Base-by-base conservation (phyloP, 306 rosid species). In the Sophora flavescens region DNA sequence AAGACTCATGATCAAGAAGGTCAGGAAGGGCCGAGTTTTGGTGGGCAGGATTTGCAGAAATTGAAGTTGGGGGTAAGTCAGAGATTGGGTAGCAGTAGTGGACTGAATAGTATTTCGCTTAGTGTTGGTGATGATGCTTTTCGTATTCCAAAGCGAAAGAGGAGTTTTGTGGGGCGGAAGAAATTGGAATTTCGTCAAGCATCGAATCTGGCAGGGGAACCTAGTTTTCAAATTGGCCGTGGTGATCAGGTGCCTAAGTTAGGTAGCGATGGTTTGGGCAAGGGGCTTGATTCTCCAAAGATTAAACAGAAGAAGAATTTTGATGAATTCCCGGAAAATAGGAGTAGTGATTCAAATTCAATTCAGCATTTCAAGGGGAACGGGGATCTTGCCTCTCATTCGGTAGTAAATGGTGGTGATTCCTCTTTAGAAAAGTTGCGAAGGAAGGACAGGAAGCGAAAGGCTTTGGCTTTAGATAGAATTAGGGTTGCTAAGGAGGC, bases 101-200 rank as follows among this genome's bases (percentile, higher is more conserved):
- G 84, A 82, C 51, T 78, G 6, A 72, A 87, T 70, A 71, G 86
- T 22, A 77, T 70, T 83, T 78, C 88, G 8, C 86, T 96, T 69
- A 61, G 60, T 68, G 80, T 90, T 76, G 81, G 57, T 57, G 88
- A 77, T 66, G 82, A 75, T 81, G 82, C 12, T 62, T 60, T 90
- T 82, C 87, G 68, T 82, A 85, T 96, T 58, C 99, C 99, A 0
- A 95, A 84, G 88, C 88, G 97, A 10, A 96, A 96, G 80, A 84
- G 99, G 80, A 92, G 88, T 75, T 80, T 86, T 68, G 89, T 88
- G 79, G 80, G 96, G 78, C 74, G 96, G 76, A 96, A 89, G 79
- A 96, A 92, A 85, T 39, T 68, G 4, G 85, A 76, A 53, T 78
- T 63, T 65, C 81, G 78, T 70, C 84, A 80, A 75, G 80, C 71